Evolutionary conservation across 768 basidiomycete genomes (phyloP), one percentile per base, ranked within the genome.

Genomic region (Tylopilus sp.): DNA sequence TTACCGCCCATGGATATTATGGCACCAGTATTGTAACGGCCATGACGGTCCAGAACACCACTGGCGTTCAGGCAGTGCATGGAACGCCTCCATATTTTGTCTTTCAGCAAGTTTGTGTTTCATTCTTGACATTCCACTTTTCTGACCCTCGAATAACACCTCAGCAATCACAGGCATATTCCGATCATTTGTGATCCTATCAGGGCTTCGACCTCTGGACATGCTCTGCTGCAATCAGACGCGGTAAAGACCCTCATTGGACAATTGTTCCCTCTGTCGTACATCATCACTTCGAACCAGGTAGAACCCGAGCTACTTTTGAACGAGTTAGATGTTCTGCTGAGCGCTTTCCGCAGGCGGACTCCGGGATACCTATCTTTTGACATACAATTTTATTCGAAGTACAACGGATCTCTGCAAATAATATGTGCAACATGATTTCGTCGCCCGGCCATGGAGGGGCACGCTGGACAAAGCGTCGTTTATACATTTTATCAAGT

Each of bases 401-500:
- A 71, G 77, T 36, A 80, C 79, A 13, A 66, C 70, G 1, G 61
- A 67, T 6, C 71, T 78, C 4, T 90, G 93, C 91, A 80, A 80
- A 52, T 71, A 73, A 46, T 94, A 88, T 58, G 84, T 94, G 0
- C 71, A 90, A 59, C 94, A 98, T 59, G 82, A 87, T 2, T 98
- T 95, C 58, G 90, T 95, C 25, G 73, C 75, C 48, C 79, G 82
- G 44, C 75, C 95, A 0, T 91, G 87, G 1, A 69, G 75, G 45
- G 93, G 91, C 0, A 85, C 80, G 0, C 77, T 95, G 2, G 73
- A 80, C 0, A 71, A 68, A 35, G 73, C 80, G n/a, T 71, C 76
- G 20, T 98, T 95, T 66, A 61, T 87, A 13, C 84, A 93, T 61
- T 97, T 95, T 64, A 85, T 95, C 69, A 86, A 84, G 89, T 91